Percentiles rank a stretch among this genome's conserved stretches.
phyloP scores from a whole-genome alignment of 2,329 filamentous ascomycete genomes.

The Talaromyces sp. region DNA sequence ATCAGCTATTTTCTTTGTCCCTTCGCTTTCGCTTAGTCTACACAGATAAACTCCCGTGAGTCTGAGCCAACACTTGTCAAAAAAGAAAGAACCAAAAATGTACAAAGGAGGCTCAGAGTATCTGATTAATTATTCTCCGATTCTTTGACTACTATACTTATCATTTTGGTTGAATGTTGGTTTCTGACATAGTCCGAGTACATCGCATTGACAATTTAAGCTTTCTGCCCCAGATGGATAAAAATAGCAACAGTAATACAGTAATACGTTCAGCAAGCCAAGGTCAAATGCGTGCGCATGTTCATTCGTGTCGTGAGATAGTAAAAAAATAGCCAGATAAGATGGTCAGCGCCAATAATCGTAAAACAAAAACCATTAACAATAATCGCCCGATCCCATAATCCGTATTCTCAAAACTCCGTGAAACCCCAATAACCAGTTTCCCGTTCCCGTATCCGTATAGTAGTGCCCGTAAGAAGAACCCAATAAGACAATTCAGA shows the following conservation, averaged over 20 bases:
- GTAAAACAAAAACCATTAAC: not conserved
- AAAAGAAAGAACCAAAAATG: too few species aligned
- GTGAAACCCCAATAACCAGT: not conserved
- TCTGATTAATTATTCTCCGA: too few species aligned
- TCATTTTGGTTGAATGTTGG: not conserved
- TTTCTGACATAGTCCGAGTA: not conserved
- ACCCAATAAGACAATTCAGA: not conserved
- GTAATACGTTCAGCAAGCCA: too few species aligned
- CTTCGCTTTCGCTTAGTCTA: too few species aligned
- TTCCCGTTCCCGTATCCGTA: not conserved
- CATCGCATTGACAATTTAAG: not conserved
- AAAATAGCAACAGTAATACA: not conserved
- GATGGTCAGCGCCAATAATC: not conserved
- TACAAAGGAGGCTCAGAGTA: too few species aligned
- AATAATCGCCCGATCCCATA: not conserved
- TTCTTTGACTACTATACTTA: too few species aligned
- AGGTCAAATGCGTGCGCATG: not conserved
- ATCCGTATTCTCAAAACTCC: not conserved
- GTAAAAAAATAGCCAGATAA: not conserved
- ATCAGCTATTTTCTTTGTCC: too few species aligned
- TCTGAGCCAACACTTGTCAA: too few species aligned
- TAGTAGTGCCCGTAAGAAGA: not conserved
- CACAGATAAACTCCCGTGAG: too few species aligned
- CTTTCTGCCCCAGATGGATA: not conserved
- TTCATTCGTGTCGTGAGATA: not conserved